Conservation (phyloP, 805 yeast genomes). For the Ogataea populi-albae region DNA sequence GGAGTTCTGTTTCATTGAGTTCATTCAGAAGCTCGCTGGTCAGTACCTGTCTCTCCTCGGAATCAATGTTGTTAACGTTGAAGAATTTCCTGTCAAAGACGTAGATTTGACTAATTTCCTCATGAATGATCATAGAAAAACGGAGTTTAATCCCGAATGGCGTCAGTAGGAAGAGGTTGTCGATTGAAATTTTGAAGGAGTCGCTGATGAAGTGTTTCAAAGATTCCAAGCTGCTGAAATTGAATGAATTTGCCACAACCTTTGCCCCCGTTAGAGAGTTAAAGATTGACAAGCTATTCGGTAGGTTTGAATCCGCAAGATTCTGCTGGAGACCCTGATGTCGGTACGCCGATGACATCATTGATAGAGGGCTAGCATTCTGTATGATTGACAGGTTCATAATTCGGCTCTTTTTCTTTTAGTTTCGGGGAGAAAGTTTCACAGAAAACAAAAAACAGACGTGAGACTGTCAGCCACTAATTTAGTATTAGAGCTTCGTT, state of each 20-base stretch:
- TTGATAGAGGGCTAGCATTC: slow-evolving; percentile 24
- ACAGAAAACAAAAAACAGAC: too few relatives aligned
- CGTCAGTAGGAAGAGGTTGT: slow-evolving; percentile 50
- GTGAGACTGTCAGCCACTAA: too few relatives aligned
- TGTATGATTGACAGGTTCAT: slow-evolving; percentile 22
- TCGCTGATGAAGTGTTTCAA: slow-evolving; percentile 40
- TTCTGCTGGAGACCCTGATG: slow-evolving; percentile 12
- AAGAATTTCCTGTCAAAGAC: slow-evolving; percentile 64
- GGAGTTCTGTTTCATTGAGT: slow-evolving; percentile 24
- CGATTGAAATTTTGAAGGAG: slow-evolving; percentile 40
- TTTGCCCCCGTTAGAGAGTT: slow-evolving; percentile 46
- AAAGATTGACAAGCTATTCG: slow-evolving; percentile 27
- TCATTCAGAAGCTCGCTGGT: slow-evolving; percentile 24
- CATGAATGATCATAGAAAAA: slow-evolving; percentile 43
- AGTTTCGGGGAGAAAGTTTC: too few relatives aligned
- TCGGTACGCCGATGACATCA: slow-evolving; percentile 28
- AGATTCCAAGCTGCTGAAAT: slow-evolving; percentile 40
- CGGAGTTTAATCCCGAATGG: slow-evolving; percentile 65
- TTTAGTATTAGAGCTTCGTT: too few relatives aligned
- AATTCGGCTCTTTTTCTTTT: too few relatives aligned
- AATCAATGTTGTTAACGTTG: slow-evolving; percentile 23
- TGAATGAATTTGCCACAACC: slow-evolving; percentile 35
- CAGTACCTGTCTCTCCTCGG: slow-evolving; percentile 12
- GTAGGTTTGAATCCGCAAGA: slow-evolving; percentile 13
- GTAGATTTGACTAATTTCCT: slow-evolving; percentile 54